phyloP scores from a whole-genome alignment of 176 grass and related monocot species.

The Thalia dealbata region DNA sequence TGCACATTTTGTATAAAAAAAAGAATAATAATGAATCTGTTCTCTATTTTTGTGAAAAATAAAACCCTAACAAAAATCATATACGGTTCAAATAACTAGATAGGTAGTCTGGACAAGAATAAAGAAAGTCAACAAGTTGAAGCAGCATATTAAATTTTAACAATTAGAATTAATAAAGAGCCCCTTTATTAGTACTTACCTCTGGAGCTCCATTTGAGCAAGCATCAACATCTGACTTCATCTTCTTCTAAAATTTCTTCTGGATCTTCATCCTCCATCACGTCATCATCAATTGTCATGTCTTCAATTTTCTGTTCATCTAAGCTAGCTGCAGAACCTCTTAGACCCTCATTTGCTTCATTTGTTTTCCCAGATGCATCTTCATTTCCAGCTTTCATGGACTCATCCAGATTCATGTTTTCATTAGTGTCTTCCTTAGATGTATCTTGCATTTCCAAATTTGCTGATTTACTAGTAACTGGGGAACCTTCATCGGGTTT shows the following conservation, averaged over 20 bases:
- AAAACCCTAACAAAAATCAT: neutral
- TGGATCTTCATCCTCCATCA: slow-evolving; percentile 41
- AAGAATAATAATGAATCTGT: too few species aligned
- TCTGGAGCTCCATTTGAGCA: slow-evolving; percentile 19
- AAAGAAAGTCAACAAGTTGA: neutral
- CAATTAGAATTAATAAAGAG: neutral
- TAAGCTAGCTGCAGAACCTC: slow-evolving; percentile 22
- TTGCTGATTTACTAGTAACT: slow-evolving; percentile 30
- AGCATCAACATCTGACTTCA: slow-evolving; percentile 41
- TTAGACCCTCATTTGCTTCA: slow-evolving; percentile 24
- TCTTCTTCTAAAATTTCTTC: slow-evolving; percentile 78
- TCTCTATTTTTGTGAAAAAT: neutral
- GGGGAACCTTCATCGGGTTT: slow-evolving; percentile 37
- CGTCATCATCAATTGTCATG: slow-evolving; percentile 18
- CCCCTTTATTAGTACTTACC: slow-evolving; percentile 5
- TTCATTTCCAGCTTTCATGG: slow-evolving; percentile 24
- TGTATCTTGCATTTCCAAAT: slow-evolving; percentile 22
- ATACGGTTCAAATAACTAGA: neutral
- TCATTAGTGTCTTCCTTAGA: slow-evolving; percentile 27
- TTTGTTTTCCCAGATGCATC: slow-evolving; percentile 26
- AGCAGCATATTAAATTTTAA: neutral
- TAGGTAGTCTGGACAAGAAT: too few species aligned
- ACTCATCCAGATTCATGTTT: slow-evolving; percentile 19
- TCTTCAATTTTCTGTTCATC: slow-evolving; percentile 33
- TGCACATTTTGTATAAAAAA: too few species aligned